Evolutionary conservation across 129 eudicot genomes (phyloP).

Genomic region (Centrapalus pauciflorus): DNA sequence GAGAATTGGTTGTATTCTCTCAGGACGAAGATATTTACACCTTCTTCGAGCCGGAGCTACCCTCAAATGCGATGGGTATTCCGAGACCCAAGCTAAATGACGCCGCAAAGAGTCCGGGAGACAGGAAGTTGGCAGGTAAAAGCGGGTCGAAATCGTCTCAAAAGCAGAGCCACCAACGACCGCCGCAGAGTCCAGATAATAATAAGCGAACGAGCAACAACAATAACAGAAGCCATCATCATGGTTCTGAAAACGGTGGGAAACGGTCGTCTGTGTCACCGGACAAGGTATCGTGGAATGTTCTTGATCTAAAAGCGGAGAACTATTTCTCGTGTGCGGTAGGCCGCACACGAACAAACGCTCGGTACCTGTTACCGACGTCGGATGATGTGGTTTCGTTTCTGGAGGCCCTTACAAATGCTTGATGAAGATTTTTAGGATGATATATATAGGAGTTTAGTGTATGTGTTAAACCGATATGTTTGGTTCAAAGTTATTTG

Average conservation of each 20-base stretch:
- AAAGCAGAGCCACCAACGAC: slow-evolving; percentile 27
- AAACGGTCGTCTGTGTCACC: slow-evolving; percentile 44
- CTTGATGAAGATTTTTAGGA: slow-evolving; percentile 13
- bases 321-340: slow-evolving; percentile 92
- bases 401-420: slow-evolving; percentile 57
- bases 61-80: slow-evolving; percentile 39
- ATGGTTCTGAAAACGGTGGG: slow-evolving; percentile 31
- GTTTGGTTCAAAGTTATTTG: neutral
- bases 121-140: slow-evolving; percentile 46
- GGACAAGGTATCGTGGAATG: slow-evolving; percentile 69
- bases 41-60: slow-evolving; percentile 94
- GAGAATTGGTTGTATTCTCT: neutral
- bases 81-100: slow-evolving; percentile 58
- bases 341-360: slow-evolving; percentile 72
- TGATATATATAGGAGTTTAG: slow-evolving; percentile 10
- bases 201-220: slow-evolving; percentile 30
- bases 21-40: slow-evolving; percentile 93
- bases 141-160: slow-evolving; percentile 43
- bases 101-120: slow-evolving; percentile 39
- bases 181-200: slow-evolving; percentile 39
- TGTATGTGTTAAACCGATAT: neutral
- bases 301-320: slow-evolving; percentile 78
- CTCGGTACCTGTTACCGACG: slow-evolving; percentile 57
- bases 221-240: slow-evolving; percentile 4
- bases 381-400: slow-evolving; percentile 78